Evolutionary conservation across 768 basidiomycete genomes (phyloP).

Genomic region (Tylopilus subfusipes): DNA sequence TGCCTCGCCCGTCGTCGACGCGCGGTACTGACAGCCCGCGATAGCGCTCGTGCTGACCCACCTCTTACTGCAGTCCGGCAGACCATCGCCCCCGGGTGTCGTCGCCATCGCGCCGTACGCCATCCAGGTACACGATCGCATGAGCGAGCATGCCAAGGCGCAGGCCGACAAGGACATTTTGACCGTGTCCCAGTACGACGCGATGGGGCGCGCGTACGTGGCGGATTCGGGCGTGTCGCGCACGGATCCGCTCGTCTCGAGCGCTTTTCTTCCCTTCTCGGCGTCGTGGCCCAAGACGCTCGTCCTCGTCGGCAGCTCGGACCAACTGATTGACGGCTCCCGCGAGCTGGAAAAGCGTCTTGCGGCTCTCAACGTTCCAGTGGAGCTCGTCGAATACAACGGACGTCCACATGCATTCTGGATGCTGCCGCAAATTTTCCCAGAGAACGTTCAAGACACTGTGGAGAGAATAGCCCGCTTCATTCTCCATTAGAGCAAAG

Average conservation of each 20-base stretch:
- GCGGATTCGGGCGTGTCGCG: conserved; percentile 4
- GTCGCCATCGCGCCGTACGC: conserved; percentile 49
- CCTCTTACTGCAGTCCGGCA: conserved; percentile 49
- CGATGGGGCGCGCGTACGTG: conserved; percentile 4
- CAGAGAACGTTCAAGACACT: conserved; percentile 11
- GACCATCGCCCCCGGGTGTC: conserved; percentile 50
- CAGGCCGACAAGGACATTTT: conserved; percentile 1
- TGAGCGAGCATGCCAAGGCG: conserved; percentile 1
- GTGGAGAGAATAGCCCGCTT: conserved; percentile 12
- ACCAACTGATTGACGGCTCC: conserved; percentile 10
- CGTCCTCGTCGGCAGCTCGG: conserved; percentile 18
- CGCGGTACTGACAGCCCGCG: background rate
- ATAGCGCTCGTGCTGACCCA: conserved; percentile 24
- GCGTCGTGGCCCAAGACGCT: conserved; percentile 22
- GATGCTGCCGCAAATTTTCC: conserved; percentile 13
- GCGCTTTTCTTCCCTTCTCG: conserved; percentile 10
- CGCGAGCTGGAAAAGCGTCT: conserved; percentile 11
- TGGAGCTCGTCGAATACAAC: conserved; percentile 26
- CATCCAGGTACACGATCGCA: background rate
- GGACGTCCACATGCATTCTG: conserved; percentile 25
- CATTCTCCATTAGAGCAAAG: background rate
- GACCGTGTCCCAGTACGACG: background rate
- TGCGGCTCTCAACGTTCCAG: background rate
- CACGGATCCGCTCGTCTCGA: conserved; percentile 20
- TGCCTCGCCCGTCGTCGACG: too few species aligned